phyloP scores from a whole-genome alignment of 1,284 basidiomycete species.

The Ceratobasidium papillatum region DNA sequence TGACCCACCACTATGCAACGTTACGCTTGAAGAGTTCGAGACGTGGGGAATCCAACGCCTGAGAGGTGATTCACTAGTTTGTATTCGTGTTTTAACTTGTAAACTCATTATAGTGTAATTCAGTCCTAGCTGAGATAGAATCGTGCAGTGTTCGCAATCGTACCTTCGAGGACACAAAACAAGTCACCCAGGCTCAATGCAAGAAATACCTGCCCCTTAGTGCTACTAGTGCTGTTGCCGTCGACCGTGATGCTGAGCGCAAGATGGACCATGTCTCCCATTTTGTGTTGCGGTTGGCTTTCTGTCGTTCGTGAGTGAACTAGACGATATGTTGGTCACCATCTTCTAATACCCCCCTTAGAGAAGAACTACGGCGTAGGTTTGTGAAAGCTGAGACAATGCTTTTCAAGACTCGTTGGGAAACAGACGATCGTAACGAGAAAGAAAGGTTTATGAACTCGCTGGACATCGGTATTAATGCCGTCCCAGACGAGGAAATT shows the following conservation, averaged over 20 bases:
- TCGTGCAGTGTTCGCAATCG: constrained; percentile 88
- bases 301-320: constrained; percentile 87
- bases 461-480: constrained; percentile 82
- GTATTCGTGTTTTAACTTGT: constrained; percentile 4
- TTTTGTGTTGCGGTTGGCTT: constrained; percentile 93
- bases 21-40: constrained; percentile 97
- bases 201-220: constrained; percentile 78
- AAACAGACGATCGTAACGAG: constrained; percentile 71
- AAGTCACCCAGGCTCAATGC: constrained; percentile 67
- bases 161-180: constrained; percentile 77
- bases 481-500: constrained; percentile 74
- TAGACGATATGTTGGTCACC: constrained; percentile 9
- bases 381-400: constrained; percentile 91
- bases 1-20: constrained; percentile 84
- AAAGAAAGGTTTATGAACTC: constrained; percentile 75
- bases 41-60: constrained; percentile 89
- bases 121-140: constrained; percentile 93
- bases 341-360: constrained; percentile 51
- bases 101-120: not conserved
- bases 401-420: constrained; percentile 87
- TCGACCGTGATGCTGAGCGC: constrained; percentile 71
- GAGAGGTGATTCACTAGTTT: constrained; percentile 54
- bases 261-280: constrained; percentile 91
- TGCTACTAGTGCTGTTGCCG: constrained; percentile 62
- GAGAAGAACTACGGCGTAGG: constrained; percentile 88